Base-by-base conservation (phyloP, 2,329 filamentous ascomycete species). In the Lasiodiplodia citricola region DNA sequence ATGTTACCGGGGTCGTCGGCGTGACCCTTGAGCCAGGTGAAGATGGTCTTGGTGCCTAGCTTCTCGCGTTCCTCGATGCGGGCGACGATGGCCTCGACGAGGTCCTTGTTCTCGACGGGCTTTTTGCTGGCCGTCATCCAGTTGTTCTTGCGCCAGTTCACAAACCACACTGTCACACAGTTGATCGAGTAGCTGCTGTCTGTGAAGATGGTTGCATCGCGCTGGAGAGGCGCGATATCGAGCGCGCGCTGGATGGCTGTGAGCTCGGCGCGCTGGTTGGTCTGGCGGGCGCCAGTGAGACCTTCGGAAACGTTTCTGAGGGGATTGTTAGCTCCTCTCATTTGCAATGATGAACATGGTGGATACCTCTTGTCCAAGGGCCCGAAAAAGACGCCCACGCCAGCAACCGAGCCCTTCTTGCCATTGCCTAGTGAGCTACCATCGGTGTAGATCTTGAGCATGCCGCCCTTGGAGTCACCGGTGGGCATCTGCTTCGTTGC, bases 1-100 rank as follows among this genome's bases (percentile, higher is more conserved):
- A 88, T 84, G 75, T 98, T 98, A 1, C 95, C 94, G 3, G 82
- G 79, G 72, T 93, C 85, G 55, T 85, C 84, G 31, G 86, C 86
- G 77, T 99, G 96, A 0, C 94, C 96, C 80, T 97, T 97, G 57
- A 97, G 89, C 94, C 94, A 98, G 71, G 90, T 86, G 75, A 97
- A 96, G 66, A 87, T 82, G 0, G 92, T 96, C 72, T 84, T 81
- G 3, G 85, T 86, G 18, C 87, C 88, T 3, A 54, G 14, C 66
- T 81, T 83, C 60, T 88, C 86, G 60, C 93, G 86, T 77, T 92
- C 87, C 28, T 91, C 88, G 62, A 97, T 92, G 74, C 88, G 87
- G 7, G 85, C 83, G 51, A 94, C 82, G 57, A 97, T 90, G 2
- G 87, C 87, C 77, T 91, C 87, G 68, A 98, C 87, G 23, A 98